Conservation (phyloP, 805 yeast genomes). For the Teunomyces cretensis region DNA sequence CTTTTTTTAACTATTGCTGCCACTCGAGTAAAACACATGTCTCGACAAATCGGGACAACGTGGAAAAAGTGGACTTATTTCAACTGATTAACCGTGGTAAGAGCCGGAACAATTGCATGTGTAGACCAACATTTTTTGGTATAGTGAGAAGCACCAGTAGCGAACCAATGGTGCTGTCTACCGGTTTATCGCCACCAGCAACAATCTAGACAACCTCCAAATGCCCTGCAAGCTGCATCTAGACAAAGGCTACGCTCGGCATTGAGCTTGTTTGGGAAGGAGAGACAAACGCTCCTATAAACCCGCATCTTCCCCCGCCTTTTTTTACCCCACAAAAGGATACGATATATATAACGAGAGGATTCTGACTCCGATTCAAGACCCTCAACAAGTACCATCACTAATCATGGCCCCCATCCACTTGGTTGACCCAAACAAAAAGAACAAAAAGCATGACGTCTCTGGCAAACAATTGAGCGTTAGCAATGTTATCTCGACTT, state of each 20-base stretch:
- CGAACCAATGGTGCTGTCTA: too few relatives aligned
- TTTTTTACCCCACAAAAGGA: slow-evolving; percentile 2
- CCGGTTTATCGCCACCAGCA: too few relatives aligned
- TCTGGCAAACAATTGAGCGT: not conserved
- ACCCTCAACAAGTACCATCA: not conserved
- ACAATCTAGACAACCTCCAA: not conserved
- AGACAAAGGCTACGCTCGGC: not conserved
- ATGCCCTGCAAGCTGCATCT: too few relatives aligned
- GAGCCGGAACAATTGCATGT: not conserved
- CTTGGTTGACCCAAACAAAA: not conserved
- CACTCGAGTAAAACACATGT: not conserved
- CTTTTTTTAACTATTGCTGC: too few relatives aligned
- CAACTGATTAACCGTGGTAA: not conserved
- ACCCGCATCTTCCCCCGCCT: not conserved
- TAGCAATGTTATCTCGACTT: slow-evolving; percentile 3
- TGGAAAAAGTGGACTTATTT: slow-evolving; percentile 1
- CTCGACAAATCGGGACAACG: not conserved
- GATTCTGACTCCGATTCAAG: not conserved
- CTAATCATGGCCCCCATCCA: slow-evolving; percentile 1
- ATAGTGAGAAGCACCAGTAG: too few relatives aligned
- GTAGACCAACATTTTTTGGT: not conserved
- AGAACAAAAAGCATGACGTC: not conserved
- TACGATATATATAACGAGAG: not conserved
- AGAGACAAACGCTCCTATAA: not conserved
- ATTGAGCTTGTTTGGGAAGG: not conserved